A percentile compares a stretch with the other conserved stretches of the same genome.
These are phyloP conservation scores for Phaeophleospora eucalypticola DNA, from an alignment of 2,329 filamentous ascomycete genomes.

Conservation along the genomic window DNA sequence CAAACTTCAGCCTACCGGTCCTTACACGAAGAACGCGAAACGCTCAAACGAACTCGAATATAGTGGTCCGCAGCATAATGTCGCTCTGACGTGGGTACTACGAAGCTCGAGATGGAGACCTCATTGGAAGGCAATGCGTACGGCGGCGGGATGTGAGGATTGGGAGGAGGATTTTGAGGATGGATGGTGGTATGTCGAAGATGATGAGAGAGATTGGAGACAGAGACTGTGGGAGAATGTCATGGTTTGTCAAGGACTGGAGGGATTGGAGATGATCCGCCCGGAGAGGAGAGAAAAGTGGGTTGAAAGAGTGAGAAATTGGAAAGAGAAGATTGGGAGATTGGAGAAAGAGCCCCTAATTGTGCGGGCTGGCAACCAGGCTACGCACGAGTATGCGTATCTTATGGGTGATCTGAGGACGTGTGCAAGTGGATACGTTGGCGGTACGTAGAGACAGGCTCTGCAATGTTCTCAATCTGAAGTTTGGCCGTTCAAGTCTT, in stretches of 20 bases:
- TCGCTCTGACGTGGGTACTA: slow-evolving; percentile 22
- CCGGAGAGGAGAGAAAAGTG: slow-evolving; percentile 10
- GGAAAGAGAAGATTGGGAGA: slow-evolving; percentile 16
- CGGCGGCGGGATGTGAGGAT: slow-evolving; percentile 12
- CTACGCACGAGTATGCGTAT: slow-evolving; percentile 18
- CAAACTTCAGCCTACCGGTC: too few species aligned
- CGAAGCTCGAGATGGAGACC: slow-evolving; percentile 25
- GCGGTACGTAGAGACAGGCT: slow-evolving; percentile 13
- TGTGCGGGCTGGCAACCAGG: slow-evolving; percentile 8
- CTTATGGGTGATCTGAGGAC: slow-evolving; percentile 16
- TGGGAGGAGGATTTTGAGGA: slow-evolving; percentile 15
- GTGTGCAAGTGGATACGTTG: slow-evolving; percentile 15
- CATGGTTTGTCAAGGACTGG: slow-evolving; percentile 29
- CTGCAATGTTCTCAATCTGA: too few species aligned
- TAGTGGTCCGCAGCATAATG: slow-evolving; percentile 21
- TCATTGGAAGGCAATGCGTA: slow-evolving; percentile 26
- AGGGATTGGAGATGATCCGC: slow-evolving; percentile 29
- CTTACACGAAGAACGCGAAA: too few species aligned
- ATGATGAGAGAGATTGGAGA: slow-evolving; percentile 15
- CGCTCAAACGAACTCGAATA: too few species aligned
- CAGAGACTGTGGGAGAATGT: slow-evolving; percentile 28
- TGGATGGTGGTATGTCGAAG: slow-evolving; percentile 10
- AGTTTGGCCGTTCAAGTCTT: too few species aligned
- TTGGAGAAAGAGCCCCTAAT: slow-evolving; percentile 21
- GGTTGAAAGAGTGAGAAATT: slow-evolving; percentile 19